Evolutionary conservation across 768 basidiomycete genomes (phyloP).

Genomic region (Hirschioporus abietinus): DNA sequence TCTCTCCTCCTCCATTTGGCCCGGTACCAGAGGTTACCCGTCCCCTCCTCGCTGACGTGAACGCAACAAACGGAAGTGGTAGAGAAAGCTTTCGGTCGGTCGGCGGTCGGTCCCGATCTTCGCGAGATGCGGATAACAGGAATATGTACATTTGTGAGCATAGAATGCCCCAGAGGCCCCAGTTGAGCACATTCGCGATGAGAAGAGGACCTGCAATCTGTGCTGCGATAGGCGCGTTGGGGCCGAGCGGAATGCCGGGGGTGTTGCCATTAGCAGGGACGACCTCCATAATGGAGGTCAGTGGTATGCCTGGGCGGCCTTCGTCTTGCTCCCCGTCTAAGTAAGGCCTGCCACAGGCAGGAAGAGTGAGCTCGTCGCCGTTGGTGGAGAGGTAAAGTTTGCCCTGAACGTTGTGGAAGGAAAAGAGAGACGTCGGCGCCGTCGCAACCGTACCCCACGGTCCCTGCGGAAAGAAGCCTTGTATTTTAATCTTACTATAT

Average conservation of each 20-base stretch:
- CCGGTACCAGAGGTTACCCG: too few relatives aligned
- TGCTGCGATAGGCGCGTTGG: background rate
- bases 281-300: background rate
- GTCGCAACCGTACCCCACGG: background rate
- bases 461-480: background rate
- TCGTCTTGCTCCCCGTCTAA: background rate
- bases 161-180: background rate
- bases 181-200: background rate
- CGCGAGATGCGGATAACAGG: background rate
- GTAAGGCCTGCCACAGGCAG: background rate
- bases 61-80: background rate
- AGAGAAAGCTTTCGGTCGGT: background rate
- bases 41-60: background rate
- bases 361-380: background rate
- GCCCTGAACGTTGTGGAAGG: background rate
- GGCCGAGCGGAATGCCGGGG: background rate
- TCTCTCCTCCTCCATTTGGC: background rate
- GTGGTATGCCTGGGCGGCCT: background rate
- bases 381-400: background rate
- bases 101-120: background rate
- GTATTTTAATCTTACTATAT: background rate
- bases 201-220: background rate
- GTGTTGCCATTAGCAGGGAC: background rate
- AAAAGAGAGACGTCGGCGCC: constrained; percentile 1
- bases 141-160: background rate